Percentiles rank a stretch among this genome's conserved stretches.
Evolutionary conservation across 1,284 basidiomycete species (phyloP).

Genomic region (Puccinia horiana): DNA sequence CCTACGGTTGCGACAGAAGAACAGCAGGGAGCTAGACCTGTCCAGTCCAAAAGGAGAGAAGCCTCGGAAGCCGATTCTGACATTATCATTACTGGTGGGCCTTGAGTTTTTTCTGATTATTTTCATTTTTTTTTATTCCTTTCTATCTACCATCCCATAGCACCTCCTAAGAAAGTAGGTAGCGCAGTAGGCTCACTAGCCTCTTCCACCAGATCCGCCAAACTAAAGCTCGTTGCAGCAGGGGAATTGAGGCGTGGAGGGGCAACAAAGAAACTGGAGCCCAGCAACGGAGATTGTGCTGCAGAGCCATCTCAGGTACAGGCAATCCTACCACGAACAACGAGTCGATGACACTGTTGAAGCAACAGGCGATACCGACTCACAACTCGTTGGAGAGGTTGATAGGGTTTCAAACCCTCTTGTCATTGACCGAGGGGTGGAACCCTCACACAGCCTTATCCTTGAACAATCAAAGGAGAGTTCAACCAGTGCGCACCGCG

Average conservation of each 20-base stretch:
- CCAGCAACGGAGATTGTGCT: neutral
- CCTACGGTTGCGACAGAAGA: too few relatives aligned
- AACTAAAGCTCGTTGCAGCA: neutral
- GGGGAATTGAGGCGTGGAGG: neutral
- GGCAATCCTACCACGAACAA: neutral
- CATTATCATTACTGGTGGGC: too few relatives aligned
- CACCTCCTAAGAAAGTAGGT: too few relatives aligned
- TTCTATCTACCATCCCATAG: too few relatives aligned
- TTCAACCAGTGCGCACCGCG: neutral
- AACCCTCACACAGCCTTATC: neutral
- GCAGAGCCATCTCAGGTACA: neutral
- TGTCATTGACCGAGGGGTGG: neutral
- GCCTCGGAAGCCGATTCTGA: too few relatives aligned
- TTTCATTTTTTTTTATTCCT: too few relatives aligned
- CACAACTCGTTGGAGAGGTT: neutral
- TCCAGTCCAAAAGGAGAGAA: too few relatives aligned
- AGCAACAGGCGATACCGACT: neutral
- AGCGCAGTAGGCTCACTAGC: neutral
- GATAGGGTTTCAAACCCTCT: neutral
- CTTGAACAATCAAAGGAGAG: neutral
- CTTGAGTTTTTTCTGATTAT: too few relatives aligned
- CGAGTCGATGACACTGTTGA: neutral
- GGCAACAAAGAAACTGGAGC: neutral
- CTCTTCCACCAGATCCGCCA: neutral
- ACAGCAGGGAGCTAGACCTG: too few relatives aligned